Evolutionary conservation across 208 protist species (phyloP), one percentile per base, ranked within the genome.

Genomic region (Trichomonas vaginalis): DNA sequence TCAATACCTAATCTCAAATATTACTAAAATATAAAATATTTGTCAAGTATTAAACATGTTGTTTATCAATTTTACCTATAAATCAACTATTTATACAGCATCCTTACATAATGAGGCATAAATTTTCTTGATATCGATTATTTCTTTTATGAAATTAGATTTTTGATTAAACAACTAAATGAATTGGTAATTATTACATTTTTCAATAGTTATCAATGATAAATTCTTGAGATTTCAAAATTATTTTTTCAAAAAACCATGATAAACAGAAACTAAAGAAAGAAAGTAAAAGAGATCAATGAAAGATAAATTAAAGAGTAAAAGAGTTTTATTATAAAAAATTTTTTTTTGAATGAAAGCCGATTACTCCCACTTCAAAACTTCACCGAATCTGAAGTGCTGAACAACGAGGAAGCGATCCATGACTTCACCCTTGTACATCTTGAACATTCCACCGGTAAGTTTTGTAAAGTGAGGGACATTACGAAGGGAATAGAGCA

Each of bases 321-420:
- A 80, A n/a, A 35, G 4, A 8, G 8, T 35, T 80, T 80, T 8
- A 9, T 37, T 12, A 10, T n/a, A n/a, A n/a, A n/a, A n/a, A n/a
- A n/a, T n/a, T n/a, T n/a, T n/a, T n/a, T n/a, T n/a, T n/a, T n/a
- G n/a, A n/a, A n/a, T n/a, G n/a, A n/a, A n/a, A n/a, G n/a, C n/a
- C n/a, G n/a, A n/a, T 37, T 46, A 42, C 40, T 92, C 86, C 86
- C 86, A 92, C 45, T 48, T 51, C 39, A 92, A 39, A 35, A 92
- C 0, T n/a, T 35, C 6, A 32, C 97, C 97, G 70, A 97, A 97
- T 47, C 86, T 37, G 56, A 97, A 97, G 82, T 97, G 97, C 95
- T 97, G 97, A 82, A 97, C 96, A 95, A 97, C 96, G 10, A 96
- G 96, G 32, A 97, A 62, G 92, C 97, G 97, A 47, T 92, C 82